A percentile compares a stretch with the other conserved stretches of the same genome.
phyloP scores from a whole-genome alignment of 2,329 filamentous ascomycete species.

The Aschersonia sp. region DNA sequence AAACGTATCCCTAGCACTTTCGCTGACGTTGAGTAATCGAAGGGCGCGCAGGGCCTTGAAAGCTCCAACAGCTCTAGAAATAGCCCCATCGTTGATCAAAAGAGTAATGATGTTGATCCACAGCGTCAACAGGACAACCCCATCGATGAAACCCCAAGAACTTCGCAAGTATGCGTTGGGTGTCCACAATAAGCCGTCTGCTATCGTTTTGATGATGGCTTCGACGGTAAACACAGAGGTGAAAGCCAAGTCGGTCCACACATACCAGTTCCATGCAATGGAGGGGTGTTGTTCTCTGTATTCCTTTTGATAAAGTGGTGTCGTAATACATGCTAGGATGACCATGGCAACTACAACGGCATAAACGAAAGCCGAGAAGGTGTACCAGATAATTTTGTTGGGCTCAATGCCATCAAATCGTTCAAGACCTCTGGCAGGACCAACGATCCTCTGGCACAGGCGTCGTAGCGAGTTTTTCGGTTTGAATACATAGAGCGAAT shows the following conservation, averaged over 20 bases:
- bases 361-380: conserved; percentile 88
- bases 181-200: conserved; percentile 91
- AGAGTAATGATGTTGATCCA: conserved; percentile 90
- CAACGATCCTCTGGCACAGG: conserved; percentile 79
- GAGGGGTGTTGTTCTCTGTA: conserved; percentile 54
- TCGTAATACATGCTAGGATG: conserved; percentile 85
- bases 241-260: conserved; percentile 86
- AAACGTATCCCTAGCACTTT: conserved; percentile 90
- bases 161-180: conserved; percentile 95
- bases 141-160: conserved; percentile 94
- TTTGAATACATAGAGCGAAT: conserved; percentile 74
- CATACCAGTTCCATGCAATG: conserved; percentile 72
- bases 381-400: conserved; percentile 81
- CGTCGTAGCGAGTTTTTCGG: conserved; percentile 66
- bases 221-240: conserved; percentile 76
- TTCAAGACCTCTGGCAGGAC: conserved; percentile 74
- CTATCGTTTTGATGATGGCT: conserved; percentile 81
- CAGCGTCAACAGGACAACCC: conserved; percentile 76
- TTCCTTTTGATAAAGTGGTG: conserved; percentile 82
- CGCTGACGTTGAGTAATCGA: conserved; percentile 84
- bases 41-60: conserved; percentile 94
- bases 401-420: conserved; percentile 83
- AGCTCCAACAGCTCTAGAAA: conserved; percentile 83
- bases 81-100: conserved; percentile 64
- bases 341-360: conserved; percentile 94